A percentile compares a stretch with the other conserved stretches of the same genome.
Evolutionary conservation across 2,329 filamentous ascomycete species (phyloP).

Genomic region (Paraphoma sp.): DNA sequence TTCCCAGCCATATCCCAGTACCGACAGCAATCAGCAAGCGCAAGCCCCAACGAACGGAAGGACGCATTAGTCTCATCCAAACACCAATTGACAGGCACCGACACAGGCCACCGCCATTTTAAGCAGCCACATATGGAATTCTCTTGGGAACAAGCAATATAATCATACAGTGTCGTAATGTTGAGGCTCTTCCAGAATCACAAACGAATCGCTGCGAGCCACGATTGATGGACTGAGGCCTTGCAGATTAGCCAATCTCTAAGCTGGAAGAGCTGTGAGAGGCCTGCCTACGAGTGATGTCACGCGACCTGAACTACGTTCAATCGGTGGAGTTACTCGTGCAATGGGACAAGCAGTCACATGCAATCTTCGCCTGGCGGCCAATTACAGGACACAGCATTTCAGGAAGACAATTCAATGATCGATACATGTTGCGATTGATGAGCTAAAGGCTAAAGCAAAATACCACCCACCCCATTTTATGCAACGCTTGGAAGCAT

Average conservation of each 20-base stretch:
- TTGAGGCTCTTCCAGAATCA: neutral
- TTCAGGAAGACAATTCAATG: no score
- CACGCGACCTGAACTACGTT: no score
- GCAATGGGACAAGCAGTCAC: neutral
- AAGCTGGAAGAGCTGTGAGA: no score
- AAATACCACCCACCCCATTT: slow-evolving; percentile 9
- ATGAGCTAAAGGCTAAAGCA: slow-evolving; percentile 6
- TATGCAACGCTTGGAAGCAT: slow-evolving; percentile 6
- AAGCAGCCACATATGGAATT: neutral
- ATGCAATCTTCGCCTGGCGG: neutral
- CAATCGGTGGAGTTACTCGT: no score
- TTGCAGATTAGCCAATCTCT: no score
- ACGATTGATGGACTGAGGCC: no score
- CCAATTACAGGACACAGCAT: no score
- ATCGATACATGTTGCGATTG: neutral
- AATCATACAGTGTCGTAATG: neutral
- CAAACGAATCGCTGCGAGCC: neutral
- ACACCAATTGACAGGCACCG: neutral
- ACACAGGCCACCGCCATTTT: neutral
- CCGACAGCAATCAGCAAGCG: slow-evolving; percentile 1
- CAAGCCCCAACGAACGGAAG: slow-evolving; percentile 4
- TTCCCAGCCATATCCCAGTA: neutral
- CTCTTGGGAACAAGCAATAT: neutral
- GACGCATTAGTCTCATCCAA: slow-evolving; percentile 3
- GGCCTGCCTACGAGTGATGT: no score